A percentile compares a stretch with the other conserved stretches of the same genome.
Conservation (phyloP, 2,329 filamentous ascomycete genomes). For the Fusarium sp. region DNA sequence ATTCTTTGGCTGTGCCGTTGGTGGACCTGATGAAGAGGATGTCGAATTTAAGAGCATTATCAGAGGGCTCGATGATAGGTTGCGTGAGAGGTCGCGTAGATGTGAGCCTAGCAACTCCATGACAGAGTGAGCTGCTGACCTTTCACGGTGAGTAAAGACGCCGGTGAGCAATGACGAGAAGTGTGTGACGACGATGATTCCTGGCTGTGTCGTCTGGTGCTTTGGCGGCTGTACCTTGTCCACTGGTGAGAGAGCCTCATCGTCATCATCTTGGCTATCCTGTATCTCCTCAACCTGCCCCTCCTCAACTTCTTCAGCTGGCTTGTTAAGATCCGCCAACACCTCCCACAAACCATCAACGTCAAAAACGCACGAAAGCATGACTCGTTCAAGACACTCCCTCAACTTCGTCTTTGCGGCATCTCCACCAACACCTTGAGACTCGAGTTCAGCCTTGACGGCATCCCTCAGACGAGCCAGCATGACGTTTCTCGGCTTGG, state of each 20-base stretch:
- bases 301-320: conserved; percentile 51
- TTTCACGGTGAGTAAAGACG: conserved; percentile 64
- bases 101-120: conserved; percentile 61
- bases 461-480: conserved; percentile 57
- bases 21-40: conserved; percentile 27
- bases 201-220: conserved; percentile 26
- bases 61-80: conserved; percentile 56
- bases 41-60: conserved; percentile 68
- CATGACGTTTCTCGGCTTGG: conserved; percentile 56
- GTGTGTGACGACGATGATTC: conserved; percentile 67
- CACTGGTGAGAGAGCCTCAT: conserved; percentile 32
- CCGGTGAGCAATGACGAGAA: conserved; percentile 63
- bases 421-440: conserved; percentile 20
- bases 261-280: conserved; percentile 51
- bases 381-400: conserved; percentile 61
- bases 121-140: conserved; percentile 59
- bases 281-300: conserved; percentile 44
- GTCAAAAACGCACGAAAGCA: conserved; percentile 69
- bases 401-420: conserved; percentile 43
- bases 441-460: conserved; percentile 51
- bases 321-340: conserved; percentile 60
- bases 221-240: conserved; percentile 3
- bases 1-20: conserved; percentile 8
- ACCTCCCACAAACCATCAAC: conserved; percentile 69
- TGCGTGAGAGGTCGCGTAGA: conserved; percentile 59